These are phyloP conservation scores for Brassica balearica DNA, from an alignment of 441 rosid species.

Conservation along the genomic window DNA sequence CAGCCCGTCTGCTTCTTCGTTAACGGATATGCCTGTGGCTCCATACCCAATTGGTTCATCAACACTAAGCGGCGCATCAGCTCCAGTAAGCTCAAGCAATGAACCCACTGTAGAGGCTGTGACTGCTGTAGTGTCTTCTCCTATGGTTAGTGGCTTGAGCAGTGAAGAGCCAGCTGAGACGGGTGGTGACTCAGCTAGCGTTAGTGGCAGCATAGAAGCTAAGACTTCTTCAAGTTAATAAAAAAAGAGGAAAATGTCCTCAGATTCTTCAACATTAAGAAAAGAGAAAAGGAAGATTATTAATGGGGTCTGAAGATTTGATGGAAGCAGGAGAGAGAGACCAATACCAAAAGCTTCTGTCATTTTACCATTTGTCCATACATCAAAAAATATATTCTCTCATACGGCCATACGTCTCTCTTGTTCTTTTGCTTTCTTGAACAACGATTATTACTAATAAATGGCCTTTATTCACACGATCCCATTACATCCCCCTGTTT, in stretches of 20 bases:
- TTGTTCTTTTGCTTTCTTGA: conserved; percentile 3
- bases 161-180: conserved; percentile 56
- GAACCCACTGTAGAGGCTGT: conserved; percentile 39
- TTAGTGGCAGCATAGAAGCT: conserved; percentile 48
- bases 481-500: background rate
- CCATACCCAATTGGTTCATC: conserved; percentile 80
- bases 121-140: conserved; percentile 57
- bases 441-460: conserved; percentile 37
- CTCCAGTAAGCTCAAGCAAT: conserved; percentile 72
- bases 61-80: conserved; percentile 76
- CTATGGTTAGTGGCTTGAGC: conserved; percentile 49
- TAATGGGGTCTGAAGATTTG: conserved; percentile 44
- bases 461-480: conserved; percentile 42
- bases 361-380: conserved; percentile 46
- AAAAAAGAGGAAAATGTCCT: background rate
- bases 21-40: conserved; percentile 89
- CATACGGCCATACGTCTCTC: conserved; percentile 39
- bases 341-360: conserved; percentile 39
- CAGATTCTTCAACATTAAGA: conserved; percentile 37
- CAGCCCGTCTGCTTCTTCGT: conserved; percentile 97
- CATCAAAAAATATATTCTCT: conserved; percentile 30
- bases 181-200: conserved; percentile 56
- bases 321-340: conserved; percentile 40
- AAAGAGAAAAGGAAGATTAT: conserved; percentile 41
- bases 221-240: conserved; percentile 53